Conservation (phyloP, 768 basidiomycete genomes). For the Tricholoma terreum region DNA sequence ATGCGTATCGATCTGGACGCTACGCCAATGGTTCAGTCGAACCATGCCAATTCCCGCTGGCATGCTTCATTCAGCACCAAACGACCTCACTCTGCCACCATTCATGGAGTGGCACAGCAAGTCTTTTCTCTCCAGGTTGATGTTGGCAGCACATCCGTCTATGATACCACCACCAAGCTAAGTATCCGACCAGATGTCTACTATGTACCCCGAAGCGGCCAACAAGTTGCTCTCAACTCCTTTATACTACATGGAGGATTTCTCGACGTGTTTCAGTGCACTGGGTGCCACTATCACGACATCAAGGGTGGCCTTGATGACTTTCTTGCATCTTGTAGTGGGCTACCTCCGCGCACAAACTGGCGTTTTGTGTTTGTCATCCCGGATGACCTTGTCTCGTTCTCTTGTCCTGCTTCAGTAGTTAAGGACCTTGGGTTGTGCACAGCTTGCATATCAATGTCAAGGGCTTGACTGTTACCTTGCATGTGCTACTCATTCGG, state of each 20-base stretch:
- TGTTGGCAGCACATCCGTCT: not conserved
- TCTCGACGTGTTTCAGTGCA: not conserved
- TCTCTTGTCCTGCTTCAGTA: constrained; percentile 10
- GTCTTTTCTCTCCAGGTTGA: not conserved
- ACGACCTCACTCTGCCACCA: not conserved
- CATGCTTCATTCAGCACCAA: not conserved
- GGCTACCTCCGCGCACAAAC: constrained; percentile 7
- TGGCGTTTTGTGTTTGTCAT: constrained; percentile 8
- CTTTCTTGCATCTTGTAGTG: constrained; percentile 8
- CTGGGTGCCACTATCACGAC: not conserved
- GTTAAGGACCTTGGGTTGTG: constrained; percentile 3
- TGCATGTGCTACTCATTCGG: too few species aligned
- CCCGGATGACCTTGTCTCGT: constrained; percentile 6
- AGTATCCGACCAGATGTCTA: not conserved
- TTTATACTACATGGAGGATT: not conserved
- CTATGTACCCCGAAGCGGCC: not conserved
- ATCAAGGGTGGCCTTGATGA: constrained; percentile 5
- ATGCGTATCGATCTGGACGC: not conserved
- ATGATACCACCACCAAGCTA: not conserved
- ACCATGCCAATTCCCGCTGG: not conserved
- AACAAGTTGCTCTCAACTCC: not conserved
- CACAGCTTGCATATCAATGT: not conserved
- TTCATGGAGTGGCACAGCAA: not conserved
- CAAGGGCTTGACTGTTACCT: not conserved
- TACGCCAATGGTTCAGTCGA: not conserved